phyloP scores from a whole-genome alignment of 1,284 basidiomycete species.

The Sphaerobolus stellatus region DNA sequence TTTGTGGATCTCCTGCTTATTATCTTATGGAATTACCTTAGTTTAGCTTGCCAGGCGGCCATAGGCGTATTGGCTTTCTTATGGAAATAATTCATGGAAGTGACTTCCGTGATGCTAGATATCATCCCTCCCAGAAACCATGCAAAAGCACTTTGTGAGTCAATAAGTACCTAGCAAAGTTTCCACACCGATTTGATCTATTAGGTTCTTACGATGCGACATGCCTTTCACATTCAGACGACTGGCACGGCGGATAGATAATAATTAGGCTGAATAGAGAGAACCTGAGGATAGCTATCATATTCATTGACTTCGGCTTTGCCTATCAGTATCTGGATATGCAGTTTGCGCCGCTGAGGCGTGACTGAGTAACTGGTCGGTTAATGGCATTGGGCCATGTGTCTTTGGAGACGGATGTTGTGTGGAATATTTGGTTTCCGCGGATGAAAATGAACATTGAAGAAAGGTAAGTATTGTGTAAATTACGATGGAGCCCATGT shows the following conservation, averaged over 20 bases:
- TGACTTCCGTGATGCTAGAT: not conserved
- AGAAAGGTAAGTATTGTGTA: no score
- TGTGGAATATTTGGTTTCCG: not conserved
- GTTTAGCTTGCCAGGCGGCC: not conserved
- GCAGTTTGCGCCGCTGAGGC: not conserved
- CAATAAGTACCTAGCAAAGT: not conserved
- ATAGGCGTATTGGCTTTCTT: not conserved
- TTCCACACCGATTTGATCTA: not conserved
- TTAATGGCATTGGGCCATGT: not conserved
- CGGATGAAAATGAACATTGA: not conserved
- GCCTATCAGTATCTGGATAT: not conserved
- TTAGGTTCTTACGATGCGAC: not conserved
- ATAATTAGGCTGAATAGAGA: not conserved
- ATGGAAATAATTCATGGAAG: not conserved
- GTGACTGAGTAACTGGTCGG: not conserved
- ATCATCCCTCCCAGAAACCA: not conserved
- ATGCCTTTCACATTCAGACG: not conserved
- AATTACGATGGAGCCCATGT: no score
- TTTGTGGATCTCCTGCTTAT: not conserved
- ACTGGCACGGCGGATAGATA: not conserved
- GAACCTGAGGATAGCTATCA: not conserved
- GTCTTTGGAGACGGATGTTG: not conserved
- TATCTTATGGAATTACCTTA: not conserved
- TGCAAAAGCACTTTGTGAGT: not conserved
- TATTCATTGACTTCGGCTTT: not conserved